Evolutionary conservation across 768 basidiomycete genomes (phyloP).

Genomic region (Podaxis carcinomalis): DNA sequence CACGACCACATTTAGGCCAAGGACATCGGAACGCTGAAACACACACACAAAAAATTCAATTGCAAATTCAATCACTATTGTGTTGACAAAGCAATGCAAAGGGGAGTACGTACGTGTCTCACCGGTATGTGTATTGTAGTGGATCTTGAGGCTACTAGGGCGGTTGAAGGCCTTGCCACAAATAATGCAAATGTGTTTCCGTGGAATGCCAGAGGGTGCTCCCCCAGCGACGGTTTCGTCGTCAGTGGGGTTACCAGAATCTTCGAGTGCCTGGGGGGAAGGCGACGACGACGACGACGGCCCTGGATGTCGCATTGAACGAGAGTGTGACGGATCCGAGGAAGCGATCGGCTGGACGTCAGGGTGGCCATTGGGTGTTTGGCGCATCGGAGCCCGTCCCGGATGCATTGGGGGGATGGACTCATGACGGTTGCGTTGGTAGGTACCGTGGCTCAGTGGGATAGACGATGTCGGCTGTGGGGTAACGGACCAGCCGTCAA

Average conservation of each 20-base stretch:
- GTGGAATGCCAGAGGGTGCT: slow-evolving; percentile 20
- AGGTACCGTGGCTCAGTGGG: background rate
- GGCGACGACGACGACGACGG: background rate
- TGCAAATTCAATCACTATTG: background rate
- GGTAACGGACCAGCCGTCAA: background rate
- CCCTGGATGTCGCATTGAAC: slow-evolving; percentile 19
- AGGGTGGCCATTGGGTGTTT: background rate
- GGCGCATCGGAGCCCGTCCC: slow-evolving; percentile 2
- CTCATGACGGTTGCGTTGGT: background rate
- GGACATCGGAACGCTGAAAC: slow-evolving; percentile 67
- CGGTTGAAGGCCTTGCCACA: slow-evolving; percentile 67
- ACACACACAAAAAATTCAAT: background rate
- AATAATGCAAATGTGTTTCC: slow-evolving; percentile 46
- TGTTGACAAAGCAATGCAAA: slow-evolving; percentile 1
- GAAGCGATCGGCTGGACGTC: background rate
- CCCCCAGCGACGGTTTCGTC: slow-evolving; percentile 8
- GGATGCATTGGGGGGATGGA: background rate
- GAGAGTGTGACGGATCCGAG: slow-evolving; percentile 3
- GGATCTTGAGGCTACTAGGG: slow-evolving; percentile 62
- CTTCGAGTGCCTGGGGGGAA: background rate
- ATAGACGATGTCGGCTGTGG: background rate
- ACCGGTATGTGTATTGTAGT: slow-evolving; percentile 66
- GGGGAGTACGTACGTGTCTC: slow-evolving; percentile 51
- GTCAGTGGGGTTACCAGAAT: slow-evolving; percentile 14
- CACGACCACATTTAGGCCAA: slow-evolving; percentile 67